Percentiles rank a stretch among this genome's conserved stretches.
Evolutionary conservation across 2,329 filamentous ascomycete genomes (phyloP).

Genomic region (Botryosphaeria agaves): DNA sequence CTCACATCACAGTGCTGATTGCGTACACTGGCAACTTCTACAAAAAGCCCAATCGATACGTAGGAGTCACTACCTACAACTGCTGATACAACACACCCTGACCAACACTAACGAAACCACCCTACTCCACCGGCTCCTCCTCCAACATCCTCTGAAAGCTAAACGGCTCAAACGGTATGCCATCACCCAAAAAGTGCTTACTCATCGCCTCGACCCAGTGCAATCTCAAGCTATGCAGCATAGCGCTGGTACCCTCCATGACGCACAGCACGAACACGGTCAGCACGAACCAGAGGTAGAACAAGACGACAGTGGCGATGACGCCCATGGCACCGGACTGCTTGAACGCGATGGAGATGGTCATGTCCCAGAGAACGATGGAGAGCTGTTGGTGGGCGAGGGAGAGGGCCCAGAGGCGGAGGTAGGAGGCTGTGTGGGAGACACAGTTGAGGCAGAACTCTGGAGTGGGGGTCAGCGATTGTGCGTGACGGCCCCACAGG

Average conservation of each 20-base stretch:
- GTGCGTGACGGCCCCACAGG: neutral
- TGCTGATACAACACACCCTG: too few relatives aligned
- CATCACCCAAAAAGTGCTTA: constrained; percentile 88
- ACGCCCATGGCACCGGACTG: constrained; percentile 51
- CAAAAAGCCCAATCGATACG: too few relatives aligned
- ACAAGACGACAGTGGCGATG: constrained; percentile 64
- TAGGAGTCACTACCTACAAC: too few relatives aligned
- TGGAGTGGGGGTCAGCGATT: constrained; percentile 20
- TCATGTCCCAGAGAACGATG: constrained; percentile 94
- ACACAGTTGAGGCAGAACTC: constrained; percentile 99
- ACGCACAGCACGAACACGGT: constrained; percentile 67
- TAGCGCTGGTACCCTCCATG: constrained; percentile 93
- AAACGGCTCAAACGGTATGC: constrained; percentile 68
- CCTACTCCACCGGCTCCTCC: constrained; percentile 37
- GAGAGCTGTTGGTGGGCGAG: constrained; percentile 96
- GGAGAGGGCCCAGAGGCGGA: constrained; percentile 94
- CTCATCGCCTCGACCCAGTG: constrained; percentile 98
- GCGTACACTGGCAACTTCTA: too few relatives aligned
- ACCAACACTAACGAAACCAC: neutral
- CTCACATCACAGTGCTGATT: too few relatives aligned
- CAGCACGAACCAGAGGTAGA: constrained; percentile 81
- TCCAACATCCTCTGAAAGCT: constrained; percentile 73
- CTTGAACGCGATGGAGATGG: constrained; percentile 58
- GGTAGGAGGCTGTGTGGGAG: constrained; percentile 94
- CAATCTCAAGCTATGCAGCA: constrained; percentile 80